Evolutionary conservation across 2,329 filamentous ascomycete genomes (phyloP), one percentile per base, ranked within the genome.

Genomic region (Ascosphaera apis): DNA sequence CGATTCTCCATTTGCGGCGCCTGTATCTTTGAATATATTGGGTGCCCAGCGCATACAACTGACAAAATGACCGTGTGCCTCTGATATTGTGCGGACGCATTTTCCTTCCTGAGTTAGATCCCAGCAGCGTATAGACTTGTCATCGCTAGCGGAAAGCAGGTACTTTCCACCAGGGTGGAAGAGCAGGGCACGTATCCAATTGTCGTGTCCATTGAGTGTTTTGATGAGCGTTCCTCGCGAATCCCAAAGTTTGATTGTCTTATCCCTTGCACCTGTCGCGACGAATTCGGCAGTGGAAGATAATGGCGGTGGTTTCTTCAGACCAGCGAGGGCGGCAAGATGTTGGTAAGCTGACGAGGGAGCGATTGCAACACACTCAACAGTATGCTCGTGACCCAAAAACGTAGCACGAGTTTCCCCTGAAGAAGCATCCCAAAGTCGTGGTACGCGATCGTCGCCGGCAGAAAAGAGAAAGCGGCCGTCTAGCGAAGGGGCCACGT

Each of bases 91-190:
- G 55, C 86, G 86, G 44, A 92, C 82, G 47, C 82, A 86, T 48
- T 83, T 84, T 31, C 80, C 81, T 52, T 91, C 83, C 51, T 95
- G 86, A 17, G 69, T 67, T 17, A 95, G 61, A 58, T 95, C 86
- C 86, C 86, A 95, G 60, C 84, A 93, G 37, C 84, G 67, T 40
- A 95, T 65, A 3, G 81, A 84, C 60, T 88, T 91, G 58, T 95
- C 86, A 52, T 95, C 86, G 12, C 76, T 69, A 15, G 78, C 80
- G 4, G 76, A 84, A 4, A 95, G 58, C 1, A 95, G 65, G 48
- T 88, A 93, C 55, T 86, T 91, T 31, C 86, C 86, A 6, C 81
- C 79, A 0, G 86, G 86, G 48, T 93, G 86, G 53, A 92, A 95
- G 7, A 82, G 72, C 4, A 93, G 56, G 1, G 69, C 77, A 21